These are phyloP conservation scores for Exophiala oligosperma DNA, from an alignment of 2,329 filamentous ascomycete genomes.

Conservation along the genomic window DNA sequence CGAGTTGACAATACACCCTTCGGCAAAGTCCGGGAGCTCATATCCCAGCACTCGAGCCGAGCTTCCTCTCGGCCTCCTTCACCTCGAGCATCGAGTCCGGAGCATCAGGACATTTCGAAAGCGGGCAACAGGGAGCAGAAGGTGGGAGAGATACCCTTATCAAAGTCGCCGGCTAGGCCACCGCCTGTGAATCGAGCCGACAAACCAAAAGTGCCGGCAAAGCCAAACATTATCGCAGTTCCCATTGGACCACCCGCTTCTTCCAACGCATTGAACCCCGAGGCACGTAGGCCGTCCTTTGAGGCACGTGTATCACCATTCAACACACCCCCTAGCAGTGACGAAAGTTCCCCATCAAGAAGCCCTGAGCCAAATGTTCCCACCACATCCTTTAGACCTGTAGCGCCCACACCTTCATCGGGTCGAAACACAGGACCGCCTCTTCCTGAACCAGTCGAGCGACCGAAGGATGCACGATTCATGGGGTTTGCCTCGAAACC, in stretches of 20 bases:
- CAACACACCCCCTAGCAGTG: constrained; percentile 77
- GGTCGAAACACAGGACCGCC: not conserved
- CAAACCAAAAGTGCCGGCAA: constrained; percentile 67
- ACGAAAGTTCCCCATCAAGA: constrained; percentile 52
- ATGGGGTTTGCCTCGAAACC: constrained; percentile 22
- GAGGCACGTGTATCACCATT: constrained; percentile 71
- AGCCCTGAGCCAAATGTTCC: constrained; percentile 13
- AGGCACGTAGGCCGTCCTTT: constrained; percentile 36
- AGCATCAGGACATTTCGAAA: constrained; percentile 2
- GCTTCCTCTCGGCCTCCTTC: constrained; percentile 27
- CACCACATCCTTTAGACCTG: not conserved
- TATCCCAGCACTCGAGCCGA: constrained; percentile 28
- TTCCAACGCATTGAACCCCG: constrained; percentile 28
- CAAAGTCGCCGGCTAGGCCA: constrained; percentile 37
- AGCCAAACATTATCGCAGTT: constrained; percentile 36
- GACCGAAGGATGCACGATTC: constrained; percentile 23
- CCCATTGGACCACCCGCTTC: constrained; percentile 8
- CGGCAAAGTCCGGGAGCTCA: constrained; percentile 24
- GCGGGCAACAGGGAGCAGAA: not conserved
- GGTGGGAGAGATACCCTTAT: not conserved
- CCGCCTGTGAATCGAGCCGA: constrained; percentile 78
- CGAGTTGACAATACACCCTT: constrained; percentile 23
- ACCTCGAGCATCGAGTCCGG: constrained; percentile 19
- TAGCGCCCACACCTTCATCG: not conserved
- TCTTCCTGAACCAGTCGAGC: constrained; percentile 5